Base-by-base conservation (phyloP, 305 asterid genomes). In the Fraxinus ornus region DNA sequence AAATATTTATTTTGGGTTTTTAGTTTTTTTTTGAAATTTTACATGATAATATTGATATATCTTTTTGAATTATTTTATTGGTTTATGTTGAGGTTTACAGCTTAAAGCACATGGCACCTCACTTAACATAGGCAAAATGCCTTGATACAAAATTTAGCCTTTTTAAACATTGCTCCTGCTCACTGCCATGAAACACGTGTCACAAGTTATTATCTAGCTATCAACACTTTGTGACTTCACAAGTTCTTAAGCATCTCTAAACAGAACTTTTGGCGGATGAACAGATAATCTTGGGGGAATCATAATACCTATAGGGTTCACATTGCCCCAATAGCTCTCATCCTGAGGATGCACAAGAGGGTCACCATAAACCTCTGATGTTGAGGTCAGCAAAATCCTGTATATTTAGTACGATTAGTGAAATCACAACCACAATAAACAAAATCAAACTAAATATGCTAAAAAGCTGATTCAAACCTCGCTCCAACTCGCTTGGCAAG, bases 401-500 rank as follows among this genome's bases (percentile, higher is more conserved):
- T 1, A 24, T 15, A 62, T 30, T 44, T 32, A 32, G 8, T 73
- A 30, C 39, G 62, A 47, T 6, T 75, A 47, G 62, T 57, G 41
- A 55, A 78, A 21, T 70, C 55, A 79, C 57, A 10, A 72, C 55
- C 76, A 41, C 47, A n/a, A 55, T 1, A 28, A 13, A 5, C 28
- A 85, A 24, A 41, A 75, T 24, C 33, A 44, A 39, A 76, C 72
- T 47, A 7, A 22, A 39, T 26, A 19, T 62, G 12, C 57, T 47
- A 13, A 47, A 47, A 41, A 74, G 78, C 12, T 21, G 15, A 39
- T 80, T 36, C 87, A 4, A 73, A 89, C 91, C 91, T 87, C 62
- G 91, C 91, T 87, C 91, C 91, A 7, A 87, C 90, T 32, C 90
- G 88, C 77, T 89, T 89, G 66, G 91, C 89, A 79, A 89, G 90